These are phyloP conservation scores for Xylariales sp. DNA, from an alignment of 2,329 filamentous ascomycete genomes.

Conservation along the genomic window DNA sequence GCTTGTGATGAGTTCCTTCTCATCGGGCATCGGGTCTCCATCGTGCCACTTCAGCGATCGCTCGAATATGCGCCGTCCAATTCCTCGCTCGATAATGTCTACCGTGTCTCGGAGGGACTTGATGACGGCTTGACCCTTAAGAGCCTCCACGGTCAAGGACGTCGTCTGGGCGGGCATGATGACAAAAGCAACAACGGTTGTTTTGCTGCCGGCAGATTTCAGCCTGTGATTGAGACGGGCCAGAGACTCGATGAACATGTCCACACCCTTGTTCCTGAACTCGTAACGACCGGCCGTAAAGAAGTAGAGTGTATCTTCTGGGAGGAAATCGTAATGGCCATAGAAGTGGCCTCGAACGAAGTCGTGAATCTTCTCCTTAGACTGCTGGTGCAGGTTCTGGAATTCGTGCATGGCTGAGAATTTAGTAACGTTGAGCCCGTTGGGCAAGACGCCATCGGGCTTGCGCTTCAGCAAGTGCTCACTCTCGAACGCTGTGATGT, in stretches of 20 bases:
- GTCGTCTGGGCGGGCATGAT: conserved; percentile 98
- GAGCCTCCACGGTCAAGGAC: conserved; percentile 88
- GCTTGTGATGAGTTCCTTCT: conserved; percentile 90
- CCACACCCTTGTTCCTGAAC: conserved; percentile 96
- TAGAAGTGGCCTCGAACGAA: conserved; percentile 98
- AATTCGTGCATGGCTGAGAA: conserved; percentile 98
- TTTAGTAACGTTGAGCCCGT: conserved; percentile 96
- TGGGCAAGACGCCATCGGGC: conserved; percentile 92
- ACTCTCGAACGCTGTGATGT: conserved; percentile 97
- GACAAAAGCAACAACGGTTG: conserved; percentile 93
- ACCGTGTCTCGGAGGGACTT: conserved; percentile 93
- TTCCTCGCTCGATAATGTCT: conserved; percentile 85
- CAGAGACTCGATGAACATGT: conserved; percentile 98
- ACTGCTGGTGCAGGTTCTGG: conserved; percentile 93
- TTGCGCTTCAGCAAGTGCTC: conserved; percentile 97
- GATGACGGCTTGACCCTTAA: conserved; percentile 95
- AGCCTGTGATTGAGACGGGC: conserved; percentile 91
- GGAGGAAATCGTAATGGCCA: conserved; percentile 94
- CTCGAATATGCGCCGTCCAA: conserved; percentile 92
- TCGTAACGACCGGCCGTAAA: conserved; percentile 97
- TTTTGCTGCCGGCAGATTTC: conserved; percentile 80
- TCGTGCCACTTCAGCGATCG: conserved; percentile 94
- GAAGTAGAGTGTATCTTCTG: conserved; percentile 95
- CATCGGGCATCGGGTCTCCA: conserved; percentile 86
- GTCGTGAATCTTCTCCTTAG: conserved; percentile 97